phyloP scores from a whole-genome alignment of 2,329 filamentous ascomycete genomes.

The Biscogniauxia sp. region DNA sequence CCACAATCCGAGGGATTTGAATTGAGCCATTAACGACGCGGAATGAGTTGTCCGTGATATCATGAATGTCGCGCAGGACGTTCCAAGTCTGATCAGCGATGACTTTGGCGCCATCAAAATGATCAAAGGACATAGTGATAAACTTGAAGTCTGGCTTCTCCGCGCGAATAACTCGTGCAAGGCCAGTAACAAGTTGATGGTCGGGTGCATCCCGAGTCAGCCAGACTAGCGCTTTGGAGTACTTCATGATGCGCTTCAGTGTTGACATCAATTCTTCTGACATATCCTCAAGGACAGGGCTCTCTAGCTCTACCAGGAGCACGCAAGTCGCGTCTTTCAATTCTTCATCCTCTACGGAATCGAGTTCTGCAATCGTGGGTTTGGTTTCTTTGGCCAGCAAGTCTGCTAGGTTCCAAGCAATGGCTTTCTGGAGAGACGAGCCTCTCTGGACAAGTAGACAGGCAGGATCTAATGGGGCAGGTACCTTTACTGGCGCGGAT shows the following conservation, averaged over 20 bases:
- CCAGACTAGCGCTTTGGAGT: slow-evolving; percentile 22
- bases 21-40: slow-evolving; percentile 11
- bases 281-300: slow-evolving; percentile 18
- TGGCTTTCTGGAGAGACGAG: slow-evolving; percentile 5
- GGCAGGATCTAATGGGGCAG: slow-evolving; percentile 3
- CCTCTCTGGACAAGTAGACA: slow-evolving; percentile 9
- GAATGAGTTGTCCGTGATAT: slow-evolving; percentile 15
- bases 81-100: slow-evolving; percentile 8
- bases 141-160: slow-evolving; percentile 21
- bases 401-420: not conserved
- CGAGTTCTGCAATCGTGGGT: slow-evolving; percentile 11
- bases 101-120: not conserved
- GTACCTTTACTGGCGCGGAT: not conserved
- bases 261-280: slow-evolving; percentile 12
- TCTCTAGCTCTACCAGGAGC: slow-evolving; percentile 22
- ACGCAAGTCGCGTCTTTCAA: slow-evolving; percentile 19
- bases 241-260: slow-evolving; percentile 21
- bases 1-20: slow-evolving; percentile 16
- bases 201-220: slow-evolving; percentile 21
- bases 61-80: slow-evolving; percentile 5
- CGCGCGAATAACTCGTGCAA: slow-evolving; percentile 22
- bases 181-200: slow-evolving; percentile 21
- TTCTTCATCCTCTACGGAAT: slow-evolving; percentile 7
- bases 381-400: slow-evolving; percentile 3
- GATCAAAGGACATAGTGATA: slow-evolving; percentile 19